phyloP scores from a whole-genome alignment of 345 rosid genomes.

The Anastatica hierochuntica region DNA sequence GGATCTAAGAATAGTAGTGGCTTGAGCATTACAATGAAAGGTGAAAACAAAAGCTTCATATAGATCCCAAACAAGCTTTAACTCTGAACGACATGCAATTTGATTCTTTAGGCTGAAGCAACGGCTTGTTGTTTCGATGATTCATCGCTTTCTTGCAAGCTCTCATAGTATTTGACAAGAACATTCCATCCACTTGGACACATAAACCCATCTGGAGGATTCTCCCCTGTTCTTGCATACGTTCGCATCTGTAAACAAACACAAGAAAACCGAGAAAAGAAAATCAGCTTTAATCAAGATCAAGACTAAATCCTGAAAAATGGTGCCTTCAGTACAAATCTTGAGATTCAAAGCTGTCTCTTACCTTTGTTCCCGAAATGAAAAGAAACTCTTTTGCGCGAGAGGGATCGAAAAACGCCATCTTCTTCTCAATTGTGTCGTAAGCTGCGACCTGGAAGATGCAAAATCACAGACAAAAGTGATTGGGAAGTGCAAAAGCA shows the following conservation, averaged over 20 bases:
- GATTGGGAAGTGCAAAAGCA: not conserved
- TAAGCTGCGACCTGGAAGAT: conserved; percentile 82
- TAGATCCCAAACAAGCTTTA: too few species aligned
- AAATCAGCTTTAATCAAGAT: not conserved
- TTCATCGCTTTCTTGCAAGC: conserved; percentile 56
- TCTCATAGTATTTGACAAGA: conserved; percentile 68
- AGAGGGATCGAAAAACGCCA: conserved; percentile 94
- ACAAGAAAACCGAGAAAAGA: not conserved
- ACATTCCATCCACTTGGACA: conserved; percentile 92
- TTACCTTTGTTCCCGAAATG: conserved; percentile 96
- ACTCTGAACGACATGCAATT: not conserved
- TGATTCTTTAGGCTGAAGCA: conserved; percentile 26
- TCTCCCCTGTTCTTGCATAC: conserved; percentile 76
- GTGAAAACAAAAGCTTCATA: conserved; percentile 1
- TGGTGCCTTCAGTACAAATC: not conserved
- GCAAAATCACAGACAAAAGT: not conserved
- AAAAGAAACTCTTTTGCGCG: conserved; percentile 84
- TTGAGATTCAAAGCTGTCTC: not conserved
- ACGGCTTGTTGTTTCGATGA: conserved; percentile 27
- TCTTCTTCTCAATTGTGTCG: conserved; percentile 65
- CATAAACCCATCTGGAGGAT: conserved; percentile 96
- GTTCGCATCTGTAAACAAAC: conserved; percentile 55
- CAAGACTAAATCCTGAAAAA: too few species aligned
- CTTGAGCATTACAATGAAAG: conserved; percentile 6
- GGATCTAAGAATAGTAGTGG: conserved; percentile 2